Evolutionary conservation across 352 stramenopile genomes (phyloP).

Genomic region (Phytopythium litorale): DNA sequence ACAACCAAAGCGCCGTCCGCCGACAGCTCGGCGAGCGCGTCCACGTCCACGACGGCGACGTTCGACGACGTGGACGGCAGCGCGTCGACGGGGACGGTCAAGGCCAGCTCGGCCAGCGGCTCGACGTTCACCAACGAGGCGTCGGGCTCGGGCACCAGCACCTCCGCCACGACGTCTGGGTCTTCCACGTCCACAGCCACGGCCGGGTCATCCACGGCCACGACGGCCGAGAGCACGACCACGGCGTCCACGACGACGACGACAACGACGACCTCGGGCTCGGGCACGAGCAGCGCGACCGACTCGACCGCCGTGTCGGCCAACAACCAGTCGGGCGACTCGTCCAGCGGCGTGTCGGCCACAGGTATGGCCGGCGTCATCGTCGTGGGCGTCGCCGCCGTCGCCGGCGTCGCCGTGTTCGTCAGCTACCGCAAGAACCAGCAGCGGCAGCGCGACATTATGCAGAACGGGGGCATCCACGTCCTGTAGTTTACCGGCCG

Average conservation of each 20-base stretch:
- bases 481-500: slow-evolving; percentile 19
- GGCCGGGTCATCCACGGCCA: slow-evolving; percentile 1
- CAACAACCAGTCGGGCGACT: slow-evolving; percentile 46
- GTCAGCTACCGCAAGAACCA: slow-evolving; percentile 81
- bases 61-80: slow-evolving; percentile 16
- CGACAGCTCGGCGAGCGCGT: background rate
- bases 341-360: slow-evolving; percentile 29
- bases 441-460: slow-evolving; percentile 69
- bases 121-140: slow-evolving; percentile 30
- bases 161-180: slow-evolving; percentile 1
- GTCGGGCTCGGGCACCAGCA: background rate
- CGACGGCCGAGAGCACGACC: slow-evolving; percentile 6
- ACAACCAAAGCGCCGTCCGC: background rate
- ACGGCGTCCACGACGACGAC: slow-evolving; percentile 3
- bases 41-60: slow-evolving; percentile 7
- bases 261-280: background rate
- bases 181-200: slow-evolving; percentile 14
- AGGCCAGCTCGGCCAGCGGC: slow-evolving; percentile 27
- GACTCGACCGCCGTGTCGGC: slow-evolving; percentile 19
- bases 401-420: slow-evolving; percentile 49
- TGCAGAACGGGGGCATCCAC: slow-evolving; percentile 54
- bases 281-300: slow-evolving; percentile 4
- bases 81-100: slow-evolving; percentile 24
- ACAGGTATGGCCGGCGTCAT: slow-evolving; percentile 54
- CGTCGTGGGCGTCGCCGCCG: slow-evolving; percentile 46